A percentile compares a stretch with the other conserved stretches of the same genome.
Evolutionary conservation across 129 eudicot genomes (phyloP).

Genomic region (Calendula officinalis): DNA sequence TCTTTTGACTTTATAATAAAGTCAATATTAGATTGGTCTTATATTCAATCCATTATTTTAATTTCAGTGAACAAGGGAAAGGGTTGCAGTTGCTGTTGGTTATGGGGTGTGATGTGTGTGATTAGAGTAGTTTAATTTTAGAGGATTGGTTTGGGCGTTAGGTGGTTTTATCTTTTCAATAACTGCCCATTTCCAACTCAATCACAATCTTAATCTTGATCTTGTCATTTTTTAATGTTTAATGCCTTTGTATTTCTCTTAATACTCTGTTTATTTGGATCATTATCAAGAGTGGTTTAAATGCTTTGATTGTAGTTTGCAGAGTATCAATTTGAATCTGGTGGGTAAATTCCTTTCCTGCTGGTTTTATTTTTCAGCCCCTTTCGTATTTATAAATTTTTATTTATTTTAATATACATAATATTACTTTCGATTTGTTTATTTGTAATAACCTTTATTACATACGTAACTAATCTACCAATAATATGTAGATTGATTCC

Average conservation of each 20-base stretch:
- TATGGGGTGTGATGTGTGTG: slow-evolving; percentile 25
- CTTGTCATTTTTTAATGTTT: not conserved
- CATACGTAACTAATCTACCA: no score
- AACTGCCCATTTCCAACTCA: slow-evolving; percentile 37
- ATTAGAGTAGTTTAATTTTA: slow-evolving; percentile 3
- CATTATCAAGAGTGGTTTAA: slow-evolving; percentile 12
- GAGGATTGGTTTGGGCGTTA: slow-evolving; percentile 31
- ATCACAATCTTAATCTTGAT: not conserved
- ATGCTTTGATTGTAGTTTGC: slow-evolving; percentile 20
- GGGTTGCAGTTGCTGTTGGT: slow-evolving; percentile 4
- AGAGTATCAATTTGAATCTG: not conserved
- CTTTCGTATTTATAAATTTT: no score
- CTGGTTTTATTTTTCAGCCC: no score
- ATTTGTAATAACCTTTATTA: no score
- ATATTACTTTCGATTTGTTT: no score
- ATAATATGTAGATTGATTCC: no score
- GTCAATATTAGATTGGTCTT: not conserved
- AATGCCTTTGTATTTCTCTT: slow-evolving; percentile 8
- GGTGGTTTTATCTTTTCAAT: slow-evolving; percentile 37
- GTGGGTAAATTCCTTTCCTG: not conserved
- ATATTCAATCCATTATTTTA: not conserved
- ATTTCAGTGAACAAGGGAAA: slow-evolving; percentile 19
- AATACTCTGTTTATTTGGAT: not conserved
- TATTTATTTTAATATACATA: no score
- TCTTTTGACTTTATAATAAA: not conserved